These are phyloP conservation scores for Anethum foeniculum DNA, from an alignment of 140 eudicot species.

Conservation along the genomic window DNA sequence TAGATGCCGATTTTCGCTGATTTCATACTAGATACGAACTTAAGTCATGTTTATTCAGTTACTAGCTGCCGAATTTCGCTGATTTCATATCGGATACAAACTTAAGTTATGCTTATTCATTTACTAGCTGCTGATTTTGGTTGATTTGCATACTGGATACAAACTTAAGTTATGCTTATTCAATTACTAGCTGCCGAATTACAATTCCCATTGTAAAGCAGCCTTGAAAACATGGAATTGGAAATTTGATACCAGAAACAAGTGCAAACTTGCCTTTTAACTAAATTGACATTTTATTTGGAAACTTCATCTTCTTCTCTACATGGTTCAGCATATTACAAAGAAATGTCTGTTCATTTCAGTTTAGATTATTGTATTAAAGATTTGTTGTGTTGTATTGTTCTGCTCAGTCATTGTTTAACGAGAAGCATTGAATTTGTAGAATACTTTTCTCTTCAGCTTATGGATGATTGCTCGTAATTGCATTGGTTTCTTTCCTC, in stretches of 20 bases:
- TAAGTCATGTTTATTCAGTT: not conserved
- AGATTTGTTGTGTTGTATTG: not conserved
- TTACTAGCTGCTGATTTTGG: not conserved
- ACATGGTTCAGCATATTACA: not conserved
- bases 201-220: not conserved
- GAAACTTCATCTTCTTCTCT: not conserved
- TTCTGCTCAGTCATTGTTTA: not conserved
- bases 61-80: not conserved
- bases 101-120: not conserved
- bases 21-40: not conserved
- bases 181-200: not conserved
- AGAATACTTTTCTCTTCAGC: not conserved
- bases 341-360: not conserved
- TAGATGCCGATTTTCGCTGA: not conserved
- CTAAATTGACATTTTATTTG: not conserved
- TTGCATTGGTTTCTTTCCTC: constrained; percentile 2
- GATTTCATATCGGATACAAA: not conserved
- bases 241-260: not conserved
- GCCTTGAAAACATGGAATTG: not conserved
- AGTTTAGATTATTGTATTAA: not conserved
- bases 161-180: not conserved
- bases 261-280: not conserved
- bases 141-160: not conserved
- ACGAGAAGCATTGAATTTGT: not conserved
- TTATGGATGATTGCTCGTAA: not conserved